These are phyloP conservation scores for Lachancea sp. DNA, from an alignment of 805 yeast species.

Conservation along the genomic window DNA sequence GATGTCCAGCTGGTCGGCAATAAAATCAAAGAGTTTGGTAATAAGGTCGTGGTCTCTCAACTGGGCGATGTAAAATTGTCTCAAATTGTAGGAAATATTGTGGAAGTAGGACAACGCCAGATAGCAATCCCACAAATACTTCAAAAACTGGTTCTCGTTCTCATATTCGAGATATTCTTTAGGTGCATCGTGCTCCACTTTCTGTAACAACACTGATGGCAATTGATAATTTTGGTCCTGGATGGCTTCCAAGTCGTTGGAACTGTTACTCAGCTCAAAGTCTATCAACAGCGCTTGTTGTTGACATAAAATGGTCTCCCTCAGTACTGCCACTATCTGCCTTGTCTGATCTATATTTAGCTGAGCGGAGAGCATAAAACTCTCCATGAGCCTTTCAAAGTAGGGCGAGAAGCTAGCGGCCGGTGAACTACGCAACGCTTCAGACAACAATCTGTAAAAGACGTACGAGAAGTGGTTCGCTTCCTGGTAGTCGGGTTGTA, in stretches of 20 bases:
- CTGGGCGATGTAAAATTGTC: constrained; percentile 54
- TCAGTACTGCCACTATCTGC: constrained; percentile 37
- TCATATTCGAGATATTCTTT: constrained; percentile 38
- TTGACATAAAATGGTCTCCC: constrained; percentile 35
- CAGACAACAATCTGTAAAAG: constrained; percentile 34
- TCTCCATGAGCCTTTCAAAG: constrained; percentile 33
- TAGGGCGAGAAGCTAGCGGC: constrained; percentile 30
- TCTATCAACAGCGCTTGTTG: constrained; percentile 62
- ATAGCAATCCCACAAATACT: constrained; percentile 63
- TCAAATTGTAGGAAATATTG: constrained; percentile 56
- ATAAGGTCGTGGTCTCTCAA: constrained; percentile 46
- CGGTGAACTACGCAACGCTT: constrained; percentile 31
- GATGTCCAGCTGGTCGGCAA: constrained; percentile 49
- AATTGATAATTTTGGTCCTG: constrained; percentile 24
- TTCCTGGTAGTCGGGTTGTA: constrained; percentile 20
- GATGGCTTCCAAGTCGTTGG: constrained; percentile 9
- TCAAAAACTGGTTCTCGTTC: constrained; percentile 33
- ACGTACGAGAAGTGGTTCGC: constrained; percentile 32
- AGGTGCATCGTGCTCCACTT: constrained; percentile 27
- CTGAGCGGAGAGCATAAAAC: constrained; percentile 22
- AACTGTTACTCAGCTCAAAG: constrained; percentile 42
- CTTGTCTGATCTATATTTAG: constrained; percentile 38
- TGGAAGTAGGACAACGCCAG: constrained; percentile 55
- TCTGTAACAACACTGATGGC: constrained; percentile 34
- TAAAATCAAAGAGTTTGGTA: constrained; percentile 43